Evolutionary conservation across 176 grass and related monocot genomes (phyloP).

Genomic region (Oropetium thomaeum): DNA sequence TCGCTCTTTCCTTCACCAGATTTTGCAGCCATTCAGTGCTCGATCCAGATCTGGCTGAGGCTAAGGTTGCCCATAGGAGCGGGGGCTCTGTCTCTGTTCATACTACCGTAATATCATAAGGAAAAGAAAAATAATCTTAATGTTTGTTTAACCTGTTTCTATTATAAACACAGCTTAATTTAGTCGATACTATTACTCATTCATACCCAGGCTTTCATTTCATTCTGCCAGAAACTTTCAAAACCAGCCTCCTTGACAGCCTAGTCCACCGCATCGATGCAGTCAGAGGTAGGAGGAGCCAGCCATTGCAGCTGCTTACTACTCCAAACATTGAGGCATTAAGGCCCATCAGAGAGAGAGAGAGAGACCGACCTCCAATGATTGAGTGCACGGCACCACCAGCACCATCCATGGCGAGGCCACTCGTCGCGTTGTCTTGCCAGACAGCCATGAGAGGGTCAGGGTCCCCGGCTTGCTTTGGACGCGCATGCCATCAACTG

Average conservation of each 20-base stretch:
- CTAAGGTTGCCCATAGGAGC: neutral
- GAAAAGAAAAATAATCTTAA: neutral
- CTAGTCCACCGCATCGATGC: neutral
- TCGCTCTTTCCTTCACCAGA: neutral
- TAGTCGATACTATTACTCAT: too few species aligned
- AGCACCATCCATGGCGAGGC: neutral
- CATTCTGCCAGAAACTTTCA: neutral
- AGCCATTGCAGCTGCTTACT: too few species aligned
- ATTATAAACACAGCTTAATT: too few species aligned
- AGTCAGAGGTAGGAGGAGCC: neutral
- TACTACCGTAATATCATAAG: too few species aligned
- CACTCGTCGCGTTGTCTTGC: too few species aligned
- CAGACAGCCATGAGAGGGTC: too few species aligned
- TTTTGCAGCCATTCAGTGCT: constrained; percentile 27
- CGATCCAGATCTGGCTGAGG: neutral
- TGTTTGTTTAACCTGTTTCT: neutral
- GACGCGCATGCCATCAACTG: too few species aligned
- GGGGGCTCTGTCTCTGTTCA: too few species aligned
- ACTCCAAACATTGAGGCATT: too few species aligned
- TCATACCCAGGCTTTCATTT: too few species aligned
- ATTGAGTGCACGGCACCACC: neutral
- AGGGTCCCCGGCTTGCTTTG: too few species aligned
- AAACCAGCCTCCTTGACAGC: neutral
- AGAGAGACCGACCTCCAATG: neutral
- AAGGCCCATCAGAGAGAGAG: neutral